Conservation (phyloP, 2,329 filamentous ascomycete species). For the Thyridium curvatum region DNA sequence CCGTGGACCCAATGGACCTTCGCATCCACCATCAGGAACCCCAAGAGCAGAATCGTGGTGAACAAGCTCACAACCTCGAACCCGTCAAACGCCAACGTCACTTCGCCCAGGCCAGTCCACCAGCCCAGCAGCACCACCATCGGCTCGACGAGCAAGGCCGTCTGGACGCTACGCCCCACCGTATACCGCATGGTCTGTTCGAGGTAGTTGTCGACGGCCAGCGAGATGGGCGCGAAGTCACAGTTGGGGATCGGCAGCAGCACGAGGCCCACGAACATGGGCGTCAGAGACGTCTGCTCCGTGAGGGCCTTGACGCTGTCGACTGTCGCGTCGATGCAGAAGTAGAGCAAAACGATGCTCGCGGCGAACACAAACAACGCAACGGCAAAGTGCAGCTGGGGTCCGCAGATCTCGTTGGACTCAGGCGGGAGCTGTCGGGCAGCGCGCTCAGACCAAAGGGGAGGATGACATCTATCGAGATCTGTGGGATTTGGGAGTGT, state of each 20-base stretch:
- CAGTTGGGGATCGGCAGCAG: conserved; percentile 4
- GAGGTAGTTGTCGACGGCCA: conserved; percentile 1
- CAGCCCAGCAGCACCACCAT: conserved; percentile 3
- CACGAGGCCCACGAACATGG: conserved; percentile 3
- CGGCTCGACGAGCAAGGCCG: conserved; percentile 3
- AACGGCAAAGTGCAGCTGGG: conserved; percentile 2
- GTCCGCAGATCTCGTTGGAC: conserved; percentile 4
- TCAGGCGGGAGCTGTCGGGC: too few species aligned
- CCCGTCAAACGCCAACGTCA: conserved; percentile 2
- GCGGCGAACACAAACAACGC: conserved; percentile 1
- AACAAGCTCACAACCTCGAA: conserved; percentile 5
- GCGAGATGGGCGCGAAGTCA: conserved; percentile 2
- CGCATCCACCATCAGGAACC: conserved; percentile 2
- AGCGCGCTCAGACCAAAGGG: too few species aligned
- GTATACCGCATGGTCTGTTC: conserved; percentile 4
- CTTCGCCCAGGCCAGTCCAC: background rate
- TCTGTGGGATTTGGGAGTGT: too few species aligned
- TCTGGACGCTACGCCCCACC: conserved; percentile 3
- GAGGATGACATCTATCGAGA: too few species aligned
- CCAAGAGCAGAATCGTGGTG: conserved; percentile 2
- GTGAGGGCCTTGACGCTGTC: conserved; percentile 3
- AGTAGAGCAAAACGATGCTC: conserved; percentile 1
- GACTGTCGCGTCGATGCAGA: conserved; percentile 4
- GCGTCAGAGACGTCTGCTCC: conserved; percentile 1
- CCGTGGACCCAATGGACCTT: conserved; percentile 5